A percentile compares a stretch with the other conserved stretches of the same genome.
Evolutionary conservation across 2,329 filamentous ascomycete species (phyloP).

Genomic region (Pseudocercospora pini-densiflorae): DNA sequence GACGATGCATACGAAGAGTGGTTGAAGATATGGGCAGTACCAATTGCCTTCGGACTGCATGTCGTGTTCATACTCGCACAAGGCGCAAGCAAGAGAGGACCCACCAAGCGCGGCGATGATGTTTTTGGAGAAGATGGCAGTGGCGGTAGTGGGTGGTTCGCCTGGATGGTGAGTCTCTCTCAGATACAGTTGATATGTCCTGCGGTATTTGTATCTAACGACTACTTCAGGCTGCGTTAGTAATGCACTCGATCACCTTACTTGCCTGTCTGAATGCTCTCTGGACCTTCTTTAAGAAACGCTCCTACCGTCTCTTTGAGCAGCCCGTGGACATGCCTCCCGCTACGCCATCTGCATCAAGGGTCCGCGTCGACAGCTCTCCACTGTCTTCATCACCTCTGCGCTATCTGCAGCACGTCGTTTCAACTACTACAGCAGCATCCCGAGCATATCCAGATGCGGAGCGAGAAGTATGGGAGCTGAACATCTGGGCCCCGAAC

Average conservation of each 20-base stretch:
- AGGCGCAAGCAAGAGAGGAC: constrained; percentile 58
- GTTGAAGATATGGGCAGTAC: constrained; percentile 71
- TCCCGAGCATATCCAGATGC: constrained; percentile 83
- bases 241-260: constrained; percentile 70
- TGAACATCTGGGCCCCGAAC: constrained; percentile 90
- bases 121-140: constrained; percentile 68
- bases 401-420: constrained; percentile 69
- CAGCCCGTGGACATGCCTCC: constrained; percentile 76
- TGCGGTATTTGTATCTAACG: background rate
- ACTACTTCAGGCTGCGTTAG: constrained; percentile 52
- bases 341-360: constrained; percentile 81
- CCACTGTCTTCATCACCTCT: constrained; percentile 79
- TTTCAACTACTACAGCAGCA: constrained; percentile 73
- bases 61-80: constrained; percentile 79
- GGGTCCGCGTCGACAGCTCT: constrained; percentile 86
- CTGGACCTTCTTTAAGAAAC: constrained; percentile 79
- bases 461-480: constrained; percentile 88
- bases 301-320: constrained; percentile 91
- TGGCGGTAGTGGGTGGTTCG: constrained; percentile 66
- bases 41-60: constrained; percentile 77
- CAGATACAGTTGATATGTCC: background rate
- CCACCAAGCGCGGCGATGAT: constrained; percentile 62
- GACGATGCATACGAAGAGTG: constrained; percentile 87
- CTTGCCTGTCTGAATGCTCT: constrained; percentile 76
- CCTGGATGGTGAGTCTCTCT: constrained; percentile 60